Evolutionary conservation across 352 stramenopile species (phyloP).

Genomic region (Globisporangium parvum): DNA sequence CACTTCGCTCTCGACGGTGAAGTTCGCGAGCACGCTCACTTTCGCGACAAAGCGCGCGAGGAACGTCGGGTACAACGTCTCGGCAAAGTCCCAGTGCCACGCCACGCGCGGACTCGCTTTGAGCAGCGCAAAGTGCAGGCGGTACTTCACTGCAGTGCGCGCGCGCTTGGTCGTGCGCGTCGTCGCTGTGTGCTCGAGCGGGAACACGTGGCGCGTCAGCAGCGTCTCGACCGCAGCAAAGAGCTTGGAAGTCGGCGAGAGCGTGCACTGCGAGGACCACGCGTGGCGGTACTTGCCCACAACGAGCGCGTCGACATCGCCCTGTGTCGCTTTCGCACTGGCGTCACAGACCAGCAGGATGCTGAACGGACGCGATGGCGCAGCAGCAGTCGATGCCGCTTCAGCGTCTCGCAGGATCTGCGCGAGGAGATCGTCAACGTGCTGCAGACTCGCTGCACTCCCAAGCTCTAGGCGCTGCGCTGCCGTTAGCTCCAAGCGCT

Average conservation of each 20-base stretch:
- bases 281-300: conserved; percentile 64
- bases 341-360: conserved; percentile 43
- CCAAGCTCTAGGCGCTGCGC: conserved; percentile 2
- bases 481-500: background rate
- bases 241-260: conserved; percentile 19
- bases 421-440: conserved; percentile 27
- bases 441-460: conserved; percentile 9
- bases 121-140: conserved; percentile 60
- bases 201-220: conserved; percentile 35
- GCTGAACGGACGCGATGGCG: conserved; percentile 17
- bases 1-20: conserved; percentile 63
- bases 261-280: conserved; percentile 36
- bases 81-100: conserved; percentile 42
- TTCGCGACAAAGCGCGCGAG: conserved; percentile 42
- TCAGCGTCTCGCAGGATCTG: conserved; percentile 11
- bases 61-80: conserved; percentile 32
- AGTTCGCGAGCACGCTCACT: conserved; percentile 45
- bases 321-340: background rate
- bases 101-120: conserved; percentile 36
- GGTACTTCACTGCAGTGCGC: conserved; percentile 49
- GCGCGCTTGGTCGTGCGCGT: conserved; percentile 21
- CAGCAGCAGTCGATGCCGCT: background rate
- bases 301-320: conserved; percentile 21
- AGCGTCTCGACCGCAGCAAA: conserved; percentile 32
- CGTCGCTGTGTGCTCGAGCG: background rate